Base-by-base conservation (phyloP, 768 basidiomycete genomes). In the Auricularia auricula-judae region DNA sequence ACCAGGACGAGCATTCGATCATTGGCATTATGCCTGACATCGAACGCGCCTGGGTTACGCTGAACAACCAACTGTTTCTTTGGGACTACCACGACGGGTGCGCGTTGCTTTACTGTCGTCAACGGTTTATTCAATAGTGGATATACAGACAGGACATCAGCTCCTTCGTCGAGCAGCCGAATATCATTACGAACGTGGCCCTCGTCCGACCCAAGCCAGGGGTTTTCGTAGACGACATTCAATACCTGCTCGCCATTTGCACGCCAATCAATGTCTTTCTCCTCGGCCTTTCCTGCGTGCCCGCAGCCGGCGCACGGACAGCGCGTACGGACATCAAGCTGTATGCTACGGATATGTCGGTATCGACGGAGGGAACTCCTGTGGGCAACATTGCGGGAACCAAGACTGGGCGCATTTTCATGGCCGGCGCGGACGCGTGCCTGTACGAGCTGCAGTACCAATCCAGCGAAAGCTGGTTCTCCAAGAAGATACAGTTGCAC, bases 71-170 rank as follows among this genome's bases (percentile, higher is more conserved):
- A 70, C 79, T 99, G 39, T 91, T 97, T 71, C 78, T 99, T 29
- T 98, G 97, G 97, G 93, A 99, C 74, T 99, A 97, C 73, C 78
- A 86, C 42, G 91, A 96, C 69, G 92, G 93, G 95, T 96, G 68
- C 64, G 88, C 12, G 8, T 42, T 42, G 7, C 8, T 14, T 7
- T 42, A 7, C 78, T 56, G 23, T 56, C 39, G 33, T 18, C 8
- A 61, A 33, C 16, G 21, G 10, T 44, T 35, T 36, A 61, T 56
- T 51, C 10, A 5, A 42, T 11, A n/a, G 35, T 23, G 10, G 3
- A n/a, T 64, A 54, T 67, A 10, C 68, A 89, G 93, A n/a, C 87
- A 90, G 74, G 92, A 94, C 73, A 87, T 97, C 68, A 88, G 83
- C 68, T 91, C 91, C n/a, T 96, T 90, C 72, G 86, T 89, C 39